Evolutionary conservation across 2,329 filamentous ascomycete genomes (phyloP).

Genomic region (Aureobasidium sp.): DNA sequence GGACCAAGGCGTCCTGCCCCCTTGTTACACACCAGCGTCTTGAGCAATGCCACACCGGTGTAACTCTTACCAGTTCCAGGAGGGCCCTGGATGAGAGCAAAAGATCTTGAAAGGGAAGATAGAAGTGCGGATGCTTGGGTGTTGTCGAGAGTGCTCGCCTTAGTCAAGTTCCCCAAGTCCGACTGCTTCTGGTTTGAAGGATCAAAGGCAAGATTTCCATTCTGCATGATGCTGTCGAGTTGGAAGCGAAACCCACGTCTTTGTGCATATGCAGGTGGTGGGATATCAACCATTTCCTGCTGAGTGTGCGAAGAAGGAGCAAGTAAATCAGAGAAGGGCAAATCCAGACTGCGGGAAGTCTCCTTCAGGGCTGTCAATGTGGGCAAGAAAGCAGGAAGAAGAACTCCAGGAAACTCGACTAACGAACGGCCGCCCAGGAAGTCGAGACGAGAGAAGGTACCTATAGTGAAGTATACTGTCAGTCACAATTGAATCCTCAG

Average conservation of each 20-base stretch:
- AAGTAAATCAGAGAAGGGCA: constrained; percentile 27
- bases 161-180: constrained; percentile 20
- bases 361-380: constrained; percentile 49
- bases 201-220: constrained; percentile 20
- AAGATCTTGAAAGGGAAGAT: constrained; percentile 42
- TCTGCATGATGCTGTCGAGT: constrained; percentile 24
- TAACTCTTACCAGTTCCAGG: constrained; percentile 64
- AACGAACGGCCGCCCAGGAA: constrained; percentile 26
- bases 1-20: constrained; percentile 33
- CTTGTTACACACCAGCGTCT: constrained; percentile 42
- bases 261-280: constrained; percentile 45
- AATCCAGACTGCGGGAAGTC: constrained; percentile 31
- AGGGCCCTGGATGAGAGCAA: constrained; percentile 60
- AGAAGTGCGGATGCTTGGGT: constrained; percentile 45
- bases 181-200: background rate
- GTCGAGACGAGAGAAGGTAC: background rate
- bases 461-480: background rate
- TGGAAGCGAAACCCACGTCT: constrained; percentile 44
- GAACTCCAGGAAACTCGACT: constrained; percentile 54
- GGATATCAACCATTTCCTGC: constrained; percentile 24
- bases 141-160: constrained; percentile 43
- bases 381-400: constrained; percentile 51
- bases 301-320: constrained; percentile 17
- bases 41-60: constrained; percentile 51
- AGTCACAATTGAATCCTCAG: too few species aligned